These are phyloP conservation scores for Leccinum aurantiacum DNA, from an alignment of 768 basidiomycete species.

Conservation along the genomic window DNA sequence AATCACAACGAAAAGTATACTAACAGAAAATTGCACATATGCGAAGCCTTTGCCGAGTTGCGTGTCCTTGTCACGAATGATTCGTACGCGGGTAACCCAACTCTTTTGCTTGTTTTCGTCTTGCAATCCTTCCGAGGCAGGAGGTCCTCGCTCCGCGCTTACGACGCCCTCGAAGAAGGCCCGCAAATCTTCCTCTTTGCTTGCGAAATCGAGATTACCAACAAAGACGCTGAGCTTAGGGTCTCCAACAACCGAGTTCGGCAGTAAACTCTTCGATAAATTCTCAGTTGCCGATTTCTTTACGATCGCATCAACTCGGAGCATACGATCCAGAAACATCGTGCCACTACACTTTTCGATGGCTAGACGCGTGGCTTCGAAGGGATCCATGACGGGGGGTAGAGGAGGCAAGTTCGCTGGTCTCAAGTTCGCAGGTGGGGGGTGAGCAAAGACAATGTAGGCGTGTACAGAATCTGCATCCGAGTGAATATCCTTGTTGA, in stretches of 20 bases:
- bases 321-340: constrained; percentile 69
- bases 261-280: constrained; percentile 19
- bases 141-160: constrained; percentile 65
- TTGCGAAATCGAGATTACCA: constrained; percentile 89
- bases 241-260: constrained; percentile 44
- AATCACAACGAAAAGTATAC: not conserved
- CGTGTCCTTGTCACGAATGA: constrained; percentile 86
- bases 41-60: constrained; percentile 96
- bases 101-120: constrained; percentile 39
- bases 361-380: constrained; percentile 62
- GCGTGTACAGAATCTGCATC: constrained; percentile 76
- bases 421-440: constrained; percentile 41
- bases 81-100: constrained; percentile 85
- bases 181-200: constrained; percentile 87
- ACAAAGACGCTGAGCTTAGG: constrained; percentile 87
- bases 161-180: constrained; percentile 83
- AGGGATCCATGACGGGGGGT: constrained; percentile 56
- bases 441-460: constrained; percentile 89
- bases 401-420: constrained; percentile 53
- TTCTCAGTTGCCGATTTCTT: constrained; percentile 27
- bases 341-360: constrained; percentile 66
- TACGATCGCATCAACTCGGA: constrained; percentile 75
- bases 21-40: constrained; percentile 83
- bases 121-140: constrained; percentile 33
- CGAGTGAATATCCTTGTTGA: constrained; percentile 87